Conservation (phyloP, 495 filamentous ascomycete species). For the Neurospora sp. region DNA sequence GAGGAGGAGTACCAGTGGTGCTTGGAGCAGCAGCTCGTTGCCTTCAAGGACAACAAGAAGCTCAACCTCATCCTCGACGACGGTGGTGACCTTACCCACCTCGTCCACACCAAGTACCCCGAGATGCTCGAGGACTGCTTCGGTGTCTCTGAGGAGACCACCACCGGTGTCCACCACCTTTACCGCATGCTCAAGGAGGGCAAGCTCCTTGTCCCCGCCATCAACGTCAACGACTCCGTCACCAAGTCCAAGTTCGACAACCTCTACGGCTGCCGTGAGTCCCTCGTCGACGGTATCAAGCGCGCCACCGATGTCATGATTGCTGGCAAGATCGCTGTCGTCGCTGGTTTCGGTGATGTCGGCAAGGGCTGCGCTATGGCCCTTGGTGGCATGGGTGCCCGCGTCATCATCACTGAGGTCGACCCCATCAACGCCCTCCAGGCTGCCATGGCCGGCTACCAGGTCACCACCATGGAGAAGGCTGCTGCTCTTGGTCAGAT, state of each 20-base stretch:
- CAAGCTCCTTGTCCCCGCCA: conserved; percentile 84
- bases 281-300: conserved; percentile 98
- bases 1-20: conserved; percentile 99
- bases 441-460: conserved; percentile 91
- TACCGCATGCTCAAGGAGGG: conserved; percentile 94
- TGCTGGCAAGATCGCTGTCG: conserved; percentile 94
- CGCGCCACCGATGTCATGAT: conserved; percentile 99
- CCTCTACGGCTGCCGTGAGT: conserved; percentile 98
- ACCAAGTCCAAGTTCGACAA: conserved; percentile 99
- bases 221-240: conserved; percentile 99
- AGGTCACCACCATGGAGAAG: conserved; percentile 97
- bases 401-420: conserved; percentile 92
- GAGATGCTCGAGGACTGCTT: conserved; percentile 95
- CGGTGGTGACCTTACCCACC: conserved; percentile 91
- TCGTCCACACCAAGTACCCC: conserved; percentile 96
- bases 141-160: conserved; percentile 98
- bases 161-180: conserved; percentile 98
- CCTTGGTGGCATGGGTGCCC: conserved; percentile 92
- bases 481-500: conserved; percentile 83
- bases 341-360: conserved; percentile 97
- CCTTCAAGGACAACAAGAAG: conserved; percentile 94
- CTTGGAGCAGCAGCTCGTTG: conserved; percentile 90
- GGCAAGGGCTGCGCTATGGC: conserved; percentile 97
- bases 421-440: conserved; percentile 99
- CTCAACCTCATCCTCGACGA: conserved; percentile 99